A percentile compares a stretch with the other conserved stretches of the same genome.
These are phyloP conservation scores for Euphrasia confusa DNA, from an alignment of 257 asterid species.

Conservation along the genomic window DNA sequence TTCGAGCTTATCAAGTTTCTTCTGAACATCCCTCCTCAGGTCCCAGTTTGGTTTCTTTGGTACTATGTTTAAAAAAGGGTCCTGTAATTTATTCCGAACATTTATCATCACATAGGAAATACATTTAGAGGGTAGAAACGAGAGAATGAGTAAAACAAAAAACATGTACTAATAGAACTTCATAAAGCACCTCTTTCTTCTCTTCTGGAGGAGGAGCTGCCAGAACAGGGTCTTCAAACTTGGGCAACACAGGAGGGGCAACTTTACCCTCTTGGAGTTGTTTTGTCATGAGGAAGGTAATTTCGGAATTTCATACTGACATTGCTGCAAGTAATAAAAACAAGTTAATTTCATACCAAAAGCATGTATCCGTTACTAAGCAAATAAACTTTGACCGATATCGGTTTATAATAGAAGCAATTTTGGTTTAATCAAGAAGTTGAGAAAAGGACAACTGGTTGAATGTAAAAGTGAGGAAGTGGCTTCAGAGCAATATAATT, in stretches of 20 bases:
- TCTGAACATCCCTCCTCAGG: constrained; percentile 87
- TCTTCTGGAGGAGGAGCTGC: constrained; percentile 59
- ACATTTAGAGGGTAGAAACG: neutral
- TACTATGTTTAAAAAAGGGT: constrained; percentile 88
- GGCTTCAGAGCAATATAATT: neutral
- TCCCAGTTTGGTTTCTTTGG: constrained; percentile 99
- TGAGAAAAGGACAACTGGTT: neutral
- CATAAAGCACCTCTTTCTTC: constrained; percentile 62
- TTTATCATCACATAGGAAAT: neutral
- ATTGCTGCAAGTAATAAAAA: constrained; percentile 37
- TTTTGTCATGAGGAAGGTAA: constrained; percentile 95
- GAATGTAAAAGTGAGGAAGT: neutral
- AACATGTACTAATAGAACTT: neutral
- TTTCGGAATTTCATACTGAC: constrained; percentile 84
- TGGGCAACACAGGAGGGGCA: constrained; percentile 79
- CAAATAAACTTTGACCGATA: constrained; percentile 7
- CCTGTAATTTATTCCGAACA: constrained; percentile 36
- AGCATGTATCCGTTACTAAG: neutral
- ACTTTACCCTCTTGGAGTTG: constrained; percentile 91
- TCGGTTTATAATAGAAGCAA: constrained; percentile 12
- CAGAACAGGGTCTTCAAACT: constrained; percentile 78
- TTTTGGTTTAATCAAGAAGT: neutral
- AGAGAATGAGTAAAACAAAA: neutral
- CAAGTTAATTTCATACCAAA: neutral
- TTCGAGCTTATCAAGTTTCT: constrained; percentile 88